phyloP scores from a whole-genome alignment of 2,329 filamentous ascomycete species.

The Domatiomyces globalis region DNA sequence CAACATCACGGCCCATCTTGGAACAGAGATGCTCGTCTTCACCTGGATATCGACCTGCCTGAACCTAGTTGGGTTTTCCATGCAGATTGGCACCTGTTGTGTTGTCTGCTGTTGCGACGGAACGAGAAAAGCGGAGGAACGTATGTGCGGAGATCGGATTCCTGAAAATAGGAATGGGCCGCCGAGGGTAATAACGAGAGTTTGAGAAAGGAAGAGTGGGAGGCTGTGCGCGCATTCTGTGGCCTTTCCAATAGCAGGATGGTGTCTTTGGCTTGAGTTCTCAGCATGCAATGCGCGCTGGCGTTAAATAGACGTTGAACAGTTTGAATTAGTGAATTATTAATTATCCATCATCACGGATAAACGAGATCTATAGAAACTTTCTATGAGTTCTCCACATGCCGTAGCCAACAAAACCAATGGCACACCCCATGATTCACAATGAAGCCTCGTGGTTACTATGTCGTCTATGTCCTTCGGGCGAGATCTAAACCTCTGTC shows the following conservation, averaged over 20 bases:
- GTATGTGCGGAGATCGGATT: too few relatives aligned
- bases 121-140: conserved; percentile 15
- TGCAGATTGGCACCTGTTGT: conserved; percentile 66
- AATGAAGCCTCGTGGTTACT: too few relatives aligned
- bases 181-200: background rate
- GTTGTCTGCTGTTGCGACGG: conserved; percentile 39
- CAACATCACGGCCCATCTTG: conserved; percentile 60
- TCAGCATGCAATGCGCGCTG: too few relatives aligned
- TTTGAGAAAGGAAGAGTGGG: background rate
- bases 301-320: too few relatives aligned
- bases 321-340: too few relatives aligned
- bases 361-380: too few relatives aligned
- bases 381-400: too few relatives aligned
- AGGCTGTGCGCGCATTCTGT: background rate
- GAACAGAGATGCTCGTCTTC: conserved; percentile 63
- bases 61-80: conserved; percentile 52
- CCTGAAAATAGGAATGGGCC: background rate
- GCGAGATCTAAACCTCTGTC: too few relatives aligned
- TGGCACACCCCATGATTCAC: too few relatives aligned
- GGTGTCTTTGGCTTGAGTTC: background rate
- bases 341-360: too few relatives aligned
- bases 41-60: conserved; percentile 72
- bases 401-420: too few relatives aligned
- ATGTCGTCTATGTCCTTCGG: too few relatives aligned
- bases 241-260: background rate